These are phyloP conservation scores for Parasarocladium wereldwijsianum DNA, from an alignment of 2,329 filamentous ascomycete species.

Conservation along the genomic window DNA sequence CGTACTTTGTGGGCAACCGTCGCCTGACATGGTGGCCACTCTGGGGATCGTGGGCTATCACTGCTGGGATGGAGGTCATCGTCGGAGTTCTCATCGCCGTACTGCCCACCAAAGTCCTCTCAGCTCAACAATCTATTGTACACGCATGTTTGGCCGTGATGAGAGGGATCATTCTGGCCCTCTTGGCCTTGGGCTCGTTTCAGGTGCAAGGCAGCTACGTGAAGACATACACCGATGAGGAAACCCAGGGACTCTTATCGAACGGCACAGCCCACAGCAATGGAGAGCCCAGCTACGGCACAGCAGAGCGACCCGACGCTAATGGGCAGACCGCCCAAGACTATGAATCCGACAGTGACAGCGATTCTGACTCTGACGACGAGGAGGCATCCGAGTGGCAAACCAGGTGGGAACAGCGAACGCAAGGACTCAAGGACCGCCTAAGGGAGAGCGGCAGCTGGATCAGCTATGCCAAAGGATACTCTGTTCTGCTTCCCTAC, in stretches of 20 bases:
- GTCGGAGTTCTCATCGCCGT: slow-evolving; percentile 21
- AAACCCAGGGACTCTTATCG: slow-evolving; percentile 42
- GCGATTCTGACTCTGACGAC: slow-evolving; percentile 17
- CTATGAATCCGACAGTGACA: slow-evolving; percentile 23
- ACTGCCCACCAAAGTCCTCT: slow-evolving; percentile 8
- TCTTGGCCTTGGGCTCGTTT: slow-evolving; percentile 8
- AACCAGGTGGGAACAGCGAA: slow-evolving; percentile 34
- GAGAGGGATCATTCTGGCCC: slow-evolving; percentile 11
- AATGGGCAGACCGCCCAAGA: slow-evolving; percentile 23
- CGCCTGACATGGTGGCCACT: slow-evolving; percentile 47
- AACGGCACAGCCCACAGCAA: slow-evolving; percentile 6
- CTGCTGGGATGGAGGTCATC: slow-evolving; percentile 37
- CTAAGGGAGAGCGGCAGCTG: slow-evolving; percentile 63
- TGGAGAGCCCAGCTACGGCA: slow-evolving; percentile 7
- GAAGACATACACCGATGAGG: slow-evolving; percentile 28
- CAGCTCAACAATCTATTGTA: slow-evolving; percentile 6
- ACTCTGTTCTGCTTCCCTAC: slow-evolving; percentile 61
- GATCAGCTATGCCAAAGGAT: slow-evolving; percentile 63
- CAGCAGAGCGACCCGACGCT: slow-evolving; percentile 8
- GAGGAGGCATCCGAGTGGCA: too few relatives aligned
- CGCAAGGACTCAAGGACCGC: slow-evolving; percentile 46
- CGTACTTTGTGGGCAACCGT: slow-evolving; percentile 33
- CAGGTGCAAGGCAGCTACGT: slow-evolving; percentile 5
- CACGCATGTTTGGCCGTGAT: neutral
- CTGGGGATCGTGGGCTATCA: slow-evolving; percentile 46